These are phyloP conservation scores for Claviceps humidiphila DNA, from an alignment of 2,329 filamentous ascomycete species.

Conservation along the genomic window DNA sequence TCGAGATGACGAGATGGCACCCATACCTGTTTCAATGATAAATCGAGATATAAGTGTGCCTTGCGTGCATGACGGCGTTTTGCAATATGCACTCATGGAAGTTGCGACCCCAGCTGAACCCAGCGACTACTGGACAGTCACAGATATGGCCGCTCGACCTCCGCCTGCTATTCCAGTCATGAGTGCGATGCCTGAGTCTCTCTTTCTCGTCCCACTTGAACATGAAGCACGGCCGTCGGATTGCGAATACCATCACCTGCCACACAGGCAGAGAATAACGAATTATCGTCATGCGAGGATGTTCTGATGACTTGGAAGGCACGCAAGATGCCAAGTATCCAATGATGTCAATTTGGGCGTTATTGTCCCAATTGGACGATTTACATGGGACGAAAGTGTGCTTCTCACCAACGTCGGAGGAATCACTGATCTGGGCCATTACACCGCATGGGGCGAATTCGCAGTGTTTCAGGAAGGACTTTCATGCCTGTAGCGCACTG, in stretches of 20 bases:
- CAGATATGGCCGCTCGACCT: conserved; percentile 8
- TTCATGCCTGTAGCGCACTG: neutral
- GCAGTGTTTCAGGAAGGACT: conserved; percentile 1
- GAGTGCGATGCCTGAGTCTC: conserved; percentile 3
- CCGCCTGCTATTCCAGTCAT: conserved; percentile 7
- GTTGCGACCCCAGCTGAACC: conserved; percentile 24
- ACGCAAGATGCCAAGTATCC: conserved; percentile 1
- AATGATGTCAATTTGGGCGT: neutral
- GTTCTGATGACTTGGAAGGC: conserved; percentile 1
- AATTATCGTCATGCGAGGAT: neutral
- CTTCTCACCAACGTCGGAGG: neutral
- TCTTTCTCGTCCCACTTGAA: conserved; percentile 1
- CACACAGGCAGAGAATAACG: neutral
- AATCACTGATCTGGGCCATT: neutral
- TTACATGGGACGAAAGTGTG: neutral
- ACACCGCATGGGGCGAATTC: neutral
- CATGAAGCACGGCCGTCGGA: neutral
- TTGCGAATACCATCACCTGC: neutral
- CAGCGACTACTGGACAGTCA: conserved; percentile 25
- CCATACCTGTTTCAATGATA: conserved; percentile 14
- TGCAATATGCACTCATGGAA: conserved; percentile 36
- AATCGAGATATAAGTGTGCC: conserved; percentile 33
- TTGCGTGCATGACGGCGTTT: conserved; percentile 28
- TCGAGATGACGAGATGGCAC: conserved; percentile 28
- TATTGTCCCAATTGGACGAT: neutral